phyloP scores from a whole-genome alignment of 495 filamentous ascomycete genomes.

The Pyrenula massariospora region DNA sequence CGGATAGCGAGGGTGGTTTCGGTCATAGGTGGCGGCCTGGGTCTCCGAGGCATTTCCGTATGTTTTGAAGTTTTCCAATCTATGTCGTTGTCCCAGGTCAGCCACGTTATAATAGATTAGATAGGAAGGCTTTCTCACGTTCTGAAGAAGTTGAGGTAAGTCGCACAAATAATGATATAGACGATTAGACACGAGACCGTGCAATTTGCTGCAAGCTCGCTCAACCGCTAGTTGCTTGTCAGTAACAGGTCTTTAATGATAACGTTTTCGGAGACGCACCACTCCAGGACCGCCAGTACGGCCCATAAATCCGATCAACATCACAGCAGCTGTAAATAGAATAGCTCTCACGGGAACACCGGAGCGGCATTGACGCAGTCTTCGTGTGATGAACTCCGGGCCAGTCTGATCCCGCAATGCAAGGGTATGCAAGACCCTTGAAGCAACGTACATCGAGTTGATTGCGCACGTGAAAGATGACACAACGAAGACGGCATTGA shows the following conservation, averaged over 20 bases:
- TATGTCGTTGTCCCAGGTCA: neutral
- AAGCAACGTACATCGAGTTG: constrained; percentile 33
- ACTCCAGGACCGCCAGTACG: constrained; percentile 20
- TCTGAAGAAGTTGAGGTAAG: constrained; percentile 29
- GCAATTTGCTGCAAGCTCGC: constrained; percentile 14
- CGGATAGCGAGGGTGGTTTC: constrained; percentile 27
- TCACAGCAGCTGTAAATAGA: constrained; percentile 27
- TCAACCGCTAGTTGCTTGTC: constrained; percentile 18
- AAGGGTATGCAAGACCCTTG: constrained; percentile 31
- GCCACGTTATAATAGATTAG: neutral
- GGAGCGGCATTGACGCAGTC: constrained; percentile 9
- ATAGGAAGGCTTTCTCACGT: constrained; percentile 15
- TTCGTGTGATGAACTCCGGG: constrained; percentile 22
- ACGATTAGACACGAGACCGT: constrained; percentile 31
- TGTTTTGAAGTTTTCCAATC: neutral
- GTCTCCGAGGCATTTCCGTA: constrained; percentile 12
- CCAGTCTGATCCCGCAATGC: constrained; percentile 27
- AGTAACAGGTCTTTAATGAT: constrained; percentile 8
- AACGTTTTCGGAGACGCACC: constrained; percentile 12
- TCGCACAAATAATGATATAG: constrained; percentile 30
- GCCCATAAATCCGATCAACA: constrained; percentile 36
- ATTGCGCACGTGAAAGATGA: constrained; percentile 33
- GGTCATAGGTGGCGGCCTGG: constrained; percentile 25
- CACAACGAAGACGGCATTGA: constrained; percentile 38
- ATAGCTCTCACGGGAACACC: constrained; percentile 41